Evolutionary conservation across 2,329 filamentous ascomycete species (phyloP), one percentile per base, ranked within the genome.

Genomic region (Arthrobotrys musiformis): DNA sequence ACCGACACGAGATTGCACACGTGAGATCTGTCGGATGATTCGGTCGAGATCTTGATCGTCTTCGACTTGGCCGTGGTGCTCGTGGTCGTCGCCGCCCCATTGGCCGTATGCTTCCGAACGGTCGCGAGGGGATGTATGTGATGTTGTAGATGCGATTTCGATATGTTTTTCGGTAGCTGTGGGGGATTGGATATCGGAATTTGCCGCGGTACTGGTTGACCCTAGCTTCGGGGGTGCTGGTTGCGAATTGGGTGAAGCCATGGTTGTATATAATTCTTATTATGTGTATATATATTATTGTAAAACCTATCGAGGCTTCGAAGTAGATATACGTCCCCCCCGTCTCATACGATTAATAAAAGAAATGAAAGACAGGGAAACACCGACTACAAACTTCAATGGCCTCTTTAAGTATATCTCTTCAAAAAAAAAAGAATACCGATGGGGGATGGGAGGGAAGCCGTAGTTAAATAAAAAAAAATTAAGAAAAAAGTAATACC

Each of bases 21-120:
- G 69, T 33, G 69, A 66, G 37, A 73, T 66, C 13, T 67, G 69
- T 8, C 61, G 37, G 42, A 73, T 66, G 15, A 73, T 73, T 3
- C 69, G 69, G 26, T 73, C 40, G 8, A 73, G 52, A 35, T 73
- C 61, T n/a, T 73, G 40, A 13, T 66, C 37, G 40, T 73, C 69
- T 42, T 60, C 60, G 28, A 33, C 6, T 3, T 7, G 6, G 19
- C 19, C 15, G 8, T 46, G 15, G 15, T 33, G 24, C 1, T 40
- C n/a, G 11, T 58, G 40, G 40, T 42, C 40, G 40, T 9, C 40
- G 40, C n/a, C 54, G 19, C 30, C 11, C 54, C 54, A 58, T 40
- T 35, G 54, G 30, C 26, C 26, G 33, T 28, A 56, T 4, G 19
- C 17, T 56, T 50, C 60, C 3, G 56, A 19, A 9, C 19, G n/a